A percentile compares a stretch with the other conserved stretches of the same genome.
Conservation (phyloP, 768 basidiomycete genomes). For the Amanita fuliginea region DNA sequence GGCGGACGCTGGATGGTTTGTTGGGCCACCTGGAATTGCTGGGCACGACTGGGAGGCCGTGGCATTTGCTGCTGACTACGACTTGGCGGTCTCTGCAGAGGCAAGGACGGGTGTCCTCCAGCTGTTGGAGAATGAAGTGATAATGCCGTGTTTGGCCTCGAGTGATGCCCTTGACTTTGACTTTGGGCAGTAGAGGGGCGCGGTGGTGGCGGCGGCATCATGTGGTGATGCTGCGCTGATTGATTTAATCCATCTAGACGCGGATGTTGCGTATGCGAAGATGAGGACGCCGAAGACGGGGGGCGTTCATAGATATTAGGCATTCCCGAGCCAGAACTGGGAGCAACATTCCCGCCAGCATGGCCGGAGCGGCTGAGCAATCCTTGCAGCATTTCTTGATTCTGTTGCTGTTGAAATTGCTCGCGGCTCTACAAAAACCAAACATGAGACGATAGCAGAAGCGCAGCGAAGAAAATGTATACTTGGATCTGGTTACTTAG, state of each 20-base stretch:
- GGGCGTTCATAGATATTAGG: constrained; percentile 10
- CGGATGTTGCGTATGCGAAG: constrained; percentile 12
- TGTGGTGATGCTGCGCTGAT: constrained; percentile 12
- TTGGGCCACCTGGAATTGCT: constrained; percentile 6
- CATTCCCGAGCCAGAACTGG: constrained; percentile 5
- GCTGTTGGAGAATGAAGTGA: constrained; percentile 11
- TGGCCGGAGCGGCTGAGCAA: constrained; percentile 1
- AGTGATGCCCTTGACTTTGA: constrained; percentile 10
- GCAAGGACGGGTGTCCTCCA: constrained; percentile 8
- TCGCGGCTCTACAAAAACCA: not conserved
- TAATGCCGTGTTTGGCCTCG: constrained; percentile 11
- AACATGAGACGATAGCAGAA: not conserved
- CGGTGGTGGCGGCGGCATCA: constrained; percentile 22
- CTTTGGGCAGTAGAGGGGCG: constrained; percentile 10
- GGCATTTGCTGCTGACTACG: constrained; percentile 9
- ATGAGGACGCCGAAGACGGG: constrained; percentile 10
- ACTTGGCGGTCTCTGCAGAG: constrained; percentile 8
- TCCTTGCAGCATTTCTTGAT: constrained; percentile 6
- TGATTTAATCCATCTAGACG: constrained; percentile 3
- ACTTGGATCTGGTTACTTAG: constrained; percentile 3
- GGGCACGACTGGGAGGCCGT: constrained; percentile 10
- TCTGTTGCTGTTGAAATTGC: constrained; percentile 7
- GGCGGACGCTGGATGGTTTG: constrained; percentile 7
- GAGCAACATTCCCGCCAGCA: not conserved
- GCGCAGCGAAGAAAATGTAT: not conserved